These are phyloP conservation scores for Cardamine resedifolia DNA, from an alignment of 345 rosid genomes.

Conservation along the genomic window DNA sequence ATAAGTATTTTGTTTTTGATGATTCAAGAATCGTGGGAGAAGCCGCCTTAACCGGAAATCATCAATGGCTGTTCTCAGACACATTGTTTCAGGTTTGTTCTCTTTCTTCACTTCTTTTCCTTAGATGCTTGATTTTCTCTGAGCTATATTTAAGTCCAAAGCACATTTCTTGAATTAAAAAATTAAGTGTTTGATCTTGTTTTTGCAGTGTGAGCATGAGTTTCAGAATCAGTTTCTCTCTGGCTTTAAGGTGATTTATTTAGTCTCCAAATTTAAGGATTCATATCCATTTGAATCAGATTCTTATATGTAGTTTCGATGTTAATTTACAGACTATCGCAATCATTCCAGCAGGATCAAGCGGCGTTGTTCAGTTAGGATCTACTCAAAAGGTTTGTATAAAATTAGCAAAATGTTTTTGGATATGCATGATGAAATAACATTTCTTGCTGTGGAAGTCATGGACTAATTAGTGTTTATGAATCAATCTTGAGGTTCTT, in stretches of 20 bases:
- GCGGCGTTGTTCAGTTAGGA: constrained; percentile 82
- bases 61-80: constrained; percentile 69
- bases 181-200: neutral
- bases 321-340: constrained; percentile 66
- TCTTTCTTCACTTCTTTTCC: neutral
- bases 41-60: constrained; percentile 71
- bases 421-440: neutral
- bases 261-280: neutral
- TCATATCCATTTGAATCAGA: constrained; percentile 11
- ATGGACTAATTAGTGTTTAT: constrained; percentile 13
- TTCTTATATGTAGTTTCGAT: constrained; percentile 7
- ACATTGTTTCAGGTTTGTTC: constrained; percentile 44
- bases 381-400: constrained; percentile 69
- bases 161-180: neutral
- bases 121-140: neutral
- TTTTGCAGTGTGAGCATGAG: constrained; percentile 33
- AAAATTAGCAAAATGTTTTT: neutral
- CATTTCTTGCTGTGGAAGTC: constrained; percentile 17
- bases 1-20: constrained; percentile 3
- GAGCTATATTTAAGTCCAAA: constrained; percentile 2
- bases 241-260: constrained; percentile 31
- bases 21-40: constrained; percentile 55
- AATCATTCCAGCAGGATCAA: constrained; percentile 57
- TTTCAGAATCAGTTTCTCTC: constrained; percentile 36
- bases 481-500: constrained; percentile 47